These are phyloP conservation scores for Litchi chinensis DNA, from an alignment of 345 rosid genomes.

Conservation along the genomic window DNA sequence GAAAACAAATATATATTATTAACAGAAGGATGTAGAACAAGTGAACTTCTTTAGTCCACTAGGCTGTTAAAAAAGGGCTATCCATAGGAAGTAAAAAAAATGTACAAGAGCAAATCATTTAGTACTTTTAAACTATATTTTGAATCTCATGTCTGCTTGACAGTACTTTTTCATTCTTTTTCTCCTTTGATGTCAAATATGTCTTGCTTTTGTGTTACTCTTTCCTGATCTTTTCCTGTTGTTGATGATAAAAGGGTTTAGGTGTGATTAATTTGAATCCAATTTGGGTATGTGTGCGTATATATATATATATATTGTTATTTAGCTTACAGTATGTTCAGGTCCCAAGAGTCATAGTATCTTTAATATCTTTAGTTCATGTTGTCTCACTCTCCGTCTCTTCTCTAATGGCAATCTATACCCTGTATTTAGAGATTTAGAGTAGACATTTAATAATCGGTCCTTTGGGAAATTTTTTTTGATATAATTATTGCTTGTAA, in stretches of 20 bases:
- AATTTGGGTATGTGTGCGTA: background rate
- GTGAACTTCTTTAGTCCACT: too few species aligned
- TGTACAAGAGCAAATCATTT: background rate
- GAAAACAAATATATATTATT: too few species aligned
- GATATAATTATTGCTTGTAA: background rate
- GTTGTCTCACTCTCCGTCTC: background rate
- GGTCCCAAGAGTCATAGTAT: background rate
- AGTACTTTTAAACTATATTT: background rate
- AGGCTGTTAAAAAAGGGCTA: too few species aligned
- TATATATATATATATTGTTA: background rate
- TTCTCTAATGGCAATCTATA: background rate
- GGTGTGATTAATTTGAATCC: background rate
- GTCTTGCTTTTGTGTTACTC: background rate
- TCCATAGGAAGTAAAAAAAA: too few species aligned
- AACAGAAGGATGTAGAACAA: too few species aligned
- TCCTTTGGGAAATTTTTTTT: background rate
- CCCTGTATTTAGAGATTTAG: background rate
- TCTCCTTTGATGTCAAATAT: background rate
- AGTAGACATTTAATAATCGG: background rate
- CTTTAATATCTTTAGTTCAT: background rate
- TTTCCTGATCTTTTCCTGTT: background rate
- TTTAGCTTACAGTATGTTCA: background rate
- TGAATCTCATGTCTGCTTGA: background rate
- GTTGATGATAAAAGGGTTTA: background rate
- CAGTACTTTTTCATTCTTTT: slow-evolving; percentile 7